phyloP scores from a whole-genome alignment of 352 stramenopile genomes.

The Phytopythium chamaehyphon region DNA sequence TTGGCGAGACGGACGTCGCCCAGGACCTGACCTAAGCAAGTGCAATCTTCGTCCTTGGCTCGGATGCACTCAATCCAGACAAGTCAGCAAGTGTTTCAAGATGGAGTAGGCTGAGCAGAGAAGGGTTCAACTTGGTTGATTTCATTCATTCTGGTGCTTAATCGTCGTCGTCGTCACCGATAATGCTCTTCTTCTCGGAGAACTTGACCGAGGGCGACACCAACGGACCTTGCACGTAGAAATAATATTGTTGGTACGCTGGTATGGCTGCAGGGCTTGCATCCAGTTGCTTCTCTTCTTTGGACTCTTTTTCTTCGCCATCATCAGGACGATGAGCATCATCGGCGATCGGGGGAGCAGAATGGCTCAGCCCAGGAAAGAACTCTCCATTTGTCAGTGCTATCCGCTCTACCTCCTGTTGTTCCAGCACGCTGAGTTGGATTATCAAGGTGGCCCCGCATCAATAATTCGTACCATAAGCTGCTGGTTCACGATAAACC shows the following conservation, averaged over 20 bases:
- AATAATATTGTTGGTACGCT: slow-evolving; percentile 82
- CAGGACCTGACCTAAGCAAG: slow-evolving; percentile 71
- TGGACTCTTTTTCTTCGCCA: slow-evolving; percentile 3
- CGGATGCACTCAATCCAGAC: not conserved
- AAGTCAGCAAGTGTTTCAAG: not conserved
- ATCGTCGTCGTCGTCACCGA: slow-evolving; percentile 84
- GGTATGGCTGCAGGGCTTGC: slow-evolving; percentile 12
- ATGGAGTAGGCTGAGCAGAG: not conserved
- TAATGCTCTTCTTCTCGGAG: slow-evolving; percentile 88
- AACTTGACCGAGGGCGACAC: slow-evolving; percentile 79
- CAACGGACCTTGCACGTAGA: slow-evolving; percentile 73
- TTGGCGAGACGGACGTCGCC: slow-evolving; percentile 60
- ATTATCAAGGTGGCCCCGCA: too few relatives aligned
- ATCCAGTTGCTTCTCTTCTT: slow-evolving; percentile 5
- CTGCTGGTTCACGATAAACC: slow-evolving; percentile 77
- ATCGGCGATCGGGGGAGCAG: slow-evolving; percentile 9
- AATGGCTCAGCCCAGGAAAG: slow-evolving; percentile 42
- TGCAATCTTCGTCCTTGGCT: not conserved
- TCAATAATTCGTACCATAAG: slow-evolving; percentile 52
- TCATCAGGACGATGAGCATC: slow-evolving; percentile 9
- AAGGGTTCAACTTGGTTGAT: not conserved
- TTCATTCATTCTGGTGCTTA: slow-evolving; percentile 18
- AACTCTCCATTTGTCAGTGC: slow-evolving; percentile 57
- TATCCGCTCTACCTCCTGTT: slow-evolving; percentile 75
- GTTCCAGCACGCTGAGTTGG: not conserved